These are phyloP conservation scores for Fusarium marasasianum DNA, from an alignment of 2,329 filamentous ascomycete genomes.

Conservation along the genomic window DNA sequence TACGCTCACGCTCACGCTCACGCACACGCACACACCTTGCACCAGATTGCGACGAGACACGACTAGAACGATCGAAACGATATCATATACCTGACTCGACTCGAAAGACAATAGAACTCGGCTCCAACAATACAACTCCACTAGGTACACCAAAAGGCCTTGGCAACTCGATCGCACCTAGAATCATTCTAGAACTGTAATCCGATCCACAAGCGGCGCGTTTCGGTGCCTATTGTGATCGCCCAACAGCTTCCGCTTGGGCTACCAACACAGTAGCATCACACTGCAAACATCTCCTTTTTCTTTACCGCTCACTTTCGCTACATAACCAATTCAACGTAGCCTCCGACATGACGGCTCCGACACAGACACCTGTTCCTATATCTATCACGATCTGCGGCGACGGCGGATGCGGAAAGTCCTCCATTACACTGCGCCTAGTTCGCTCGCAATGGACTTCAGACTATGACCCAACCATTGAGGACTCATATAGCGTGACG, in stretches of 20 bases:
- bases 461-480: conserved; percentile 83
- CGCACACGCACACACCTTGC: neutral
- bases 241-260: conserved; percentile 14
- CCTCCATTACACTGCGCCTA: conserved; percentile 83
- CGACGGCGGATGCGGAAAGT: conserved; percentile 86
- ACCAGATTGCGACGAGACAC: conserved; percentile 17
- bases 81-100: neutral
- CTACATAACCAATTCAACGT: neutral
- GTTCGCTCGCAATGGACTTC: conserved; percentile 86
- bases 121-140: neutral
- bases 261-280: neutral
- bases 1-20: neutral
- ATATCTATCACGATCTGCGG: conserved; percentile 86
- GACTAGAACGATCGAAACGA: conserved; percentile 28
- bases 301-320: neutral
- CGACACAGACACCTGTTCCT: conserved; percentile 55
- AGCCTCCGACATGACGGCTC: conserved; percentile 29
- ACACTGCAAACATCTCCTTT: neutral
- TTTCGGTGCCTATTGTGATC: conserved; percentile 17
- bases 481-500: conserved; percentile 87
- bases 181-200: conserved; percentile 23
- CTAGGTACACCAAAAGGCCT: neutral
- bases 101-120: neutral
- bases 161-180: conserved; percentile 15
- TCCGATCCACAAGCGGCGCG: conserved; percentile 26